Evolutionary conservation across 768 basidiomycete species (phyloP), one percentile per base, ranked within the genome.

Genomic region (Boletus speciosus): DNA sequence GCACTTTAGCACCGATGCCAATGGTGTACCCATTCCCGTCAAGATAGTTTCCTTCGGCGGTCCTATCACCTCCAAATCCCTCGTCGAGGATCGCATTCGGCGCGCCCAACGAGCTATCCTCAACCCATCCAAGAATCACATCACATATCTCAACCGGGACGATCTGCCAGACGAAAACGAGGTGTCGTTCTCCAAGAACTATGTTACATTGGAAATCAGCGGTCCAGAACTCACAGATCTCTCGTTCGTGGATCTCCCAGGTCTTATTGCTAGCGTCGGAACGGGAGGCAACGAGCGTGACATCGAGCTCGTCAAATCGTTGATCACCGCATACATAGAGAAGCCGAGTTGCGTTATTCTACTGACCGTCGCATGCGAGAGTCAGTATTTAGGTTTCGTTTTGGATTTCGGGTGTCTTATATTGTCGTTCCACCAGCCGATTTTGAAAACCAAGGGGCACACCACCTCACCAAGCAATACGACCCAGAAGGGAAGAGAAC

Each of bases 391-490:
- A 12, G 5, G 1, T 39, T 37, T 46, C 27, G 14, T 46, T 46
- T 27, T 10, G 15, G 68, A 0, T 66, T 34, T 19, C 21, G 10
- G 3, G 5, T 73, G 0, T 82, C 83, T 57, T 82, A 60, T 15
- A 8, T 25, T 4, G 23, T 35, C 42, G 80, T 57, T 19, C 66
- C 66, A 46, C 16, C 78, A 91, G 90, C 87, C 48, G 88, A 92
- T 57, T 88, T 87, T 19, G 86, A 90, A 59, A 92, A 88, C 40
- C 88, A 91, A 65, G 85, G 84, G 0, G 88, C 88, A 0, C 82
- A 85, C 54, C 72, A 78, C n/a, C 71, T 91, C 0, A 81, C 86
- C 0, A 84, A 83, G 60, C 47, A 71, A 14, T 70, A 78, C 45
- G 88, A 90, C 56, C 81, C 83, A 0, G 70, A 80, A 1, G 87